Evolutionary conservation across 768 basidiomycete species (phyloP).

Genomic region (Leucocoprinus leucothites): DNA sequence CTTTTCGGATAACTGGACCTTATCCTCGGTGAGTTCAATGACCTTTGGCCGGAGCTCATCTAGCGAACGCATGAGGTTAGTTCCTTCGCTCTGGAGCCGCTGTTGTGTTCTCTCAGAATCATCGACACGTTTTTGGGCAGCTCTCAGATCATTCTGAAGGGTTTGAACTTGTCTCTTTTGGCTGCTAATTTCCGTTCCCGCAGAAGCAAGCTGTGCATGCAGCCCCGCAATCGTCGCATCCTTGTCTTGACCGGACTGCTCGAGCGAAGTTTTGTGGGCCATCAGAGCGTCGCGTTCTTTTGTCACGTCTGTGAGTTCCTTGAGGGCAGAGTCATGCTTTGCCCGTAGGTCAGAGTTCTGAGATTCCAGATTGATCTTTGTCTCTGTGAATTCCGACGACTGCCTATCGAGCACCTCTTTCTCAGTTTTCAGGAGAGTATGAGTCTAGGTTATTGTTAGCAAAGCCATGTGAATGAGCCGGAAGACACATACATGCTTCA

Average conservation of each 20-base stretch:
- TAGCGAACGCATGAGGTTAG: constrained; percentile 72
- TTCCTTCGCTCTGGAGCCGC: constrained; percentile 75
- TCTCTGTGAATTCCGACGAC: constrained; percentile 35
- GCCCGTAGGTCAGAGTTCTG: constrained; percentile 46
- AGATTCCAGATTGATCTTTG: constrained; percentile 44
- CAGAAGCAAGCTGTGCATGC: constrained; percentile 56
- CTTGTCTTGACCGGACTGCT: constrained; percentile 42
- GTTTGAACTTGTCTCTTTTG: constrained; percentile 56
- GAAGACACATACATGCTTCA: constrained; percentile 58
- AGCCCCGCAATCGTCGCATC: constrained; percentile 48
- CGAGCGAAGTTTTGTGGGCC: constrained; percentile 48
- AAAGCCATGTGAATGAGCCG: constrained; percentile 3
- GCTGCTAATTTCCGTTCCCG: constrained; percentile 49
- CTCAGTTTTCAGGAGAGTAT: constrained; percentile 57
- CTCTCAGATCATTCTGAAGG: constrained; percentile 62
- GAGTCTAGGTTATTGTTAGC: constrained; percentile 36
- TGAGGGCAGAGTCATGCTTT: constrained; percentile 33
- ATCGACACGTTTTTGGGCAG: constrained; percentile 64
- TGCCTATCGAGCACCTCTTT: constrained; percentile 53
- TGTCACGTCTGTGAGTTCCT: constrained; percentile 41
- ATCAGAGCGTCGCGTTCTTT: constrained; percentile 44
- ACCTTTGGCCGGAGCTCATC: constrained; percentile 87
- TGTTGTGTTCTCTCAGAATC: constrained; percentile 71
- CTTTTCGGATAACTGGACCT: constrained; percentile 66
- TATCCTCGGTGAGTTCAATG: constrained; percentile 72